A percentile compares a stretch with the other conserved stretches of the same genome.
phyloP scores from a whole-genome alignment of 352 stramenopile species.

The Pythium diclinum region DNA sequence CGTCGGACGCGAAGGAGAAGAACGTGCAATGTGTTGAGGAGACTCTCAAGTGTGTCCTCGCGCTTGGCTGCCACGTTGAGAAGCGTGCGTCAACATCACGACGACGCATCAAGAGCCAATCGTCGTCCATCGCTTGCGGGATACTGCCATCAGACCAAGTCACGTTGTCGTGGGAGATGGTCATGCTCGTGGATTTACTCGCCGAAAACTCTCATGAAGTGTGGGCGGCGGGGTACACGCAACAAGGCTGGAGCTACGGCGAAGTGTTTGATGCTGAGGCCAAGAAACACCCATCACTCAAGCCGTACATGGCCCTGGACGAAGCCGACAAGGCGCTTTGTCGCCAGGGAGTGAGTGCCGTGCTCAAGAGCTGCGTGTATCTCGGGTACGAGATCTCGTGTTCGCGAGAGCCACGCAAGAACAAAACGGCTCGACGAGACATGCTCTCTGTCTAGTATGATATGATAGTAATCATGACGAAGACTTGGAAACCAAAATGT shows the following conservation, averaged over 20 bases:
- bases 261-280: conserved; percentile 35
- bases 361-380: conserved; percentile 55
- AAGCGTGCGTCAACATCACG: conserved; percentile 4
- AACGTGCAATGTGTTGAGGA: conserved; percentile 53
- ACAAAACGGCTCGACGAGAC: not conserved
- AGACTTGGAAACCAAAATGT: not conserved
- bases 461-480: no score
- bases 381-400: conserved; percentile 50
- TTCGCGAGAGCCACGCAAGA: conserved; percentile 4
- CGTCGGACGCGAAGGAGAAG: conserved; percentile 31
- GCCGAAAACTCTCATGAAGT: conserved; percentile 72
- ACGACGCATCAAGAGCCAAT: conserved; percentile 3
- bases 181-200: conserved; percentile 66
- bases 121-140: not conserved
- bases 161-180: conserved; percentile 51
- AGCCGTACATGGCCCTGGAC: conserved; percentile 54
- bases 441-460: not conserved
- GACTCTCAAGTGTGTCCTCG: conserved; percentile 59
- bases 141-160: conserved; percentile 36
- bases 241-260: conserved; percentile 40
- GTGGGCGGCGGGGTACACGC: conserved; percentile 50
- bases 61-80: conserved; percentile 46
- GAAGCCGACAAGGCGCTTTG: conserved; percentile 49
- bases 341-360: conserved; percentile 41
- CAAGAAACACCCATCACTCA: conserved; percentile 56